Evolutionary conservation across 139 green algal species (phyloP).

Genomic region (Monoraphidium neglectum): DNA sequence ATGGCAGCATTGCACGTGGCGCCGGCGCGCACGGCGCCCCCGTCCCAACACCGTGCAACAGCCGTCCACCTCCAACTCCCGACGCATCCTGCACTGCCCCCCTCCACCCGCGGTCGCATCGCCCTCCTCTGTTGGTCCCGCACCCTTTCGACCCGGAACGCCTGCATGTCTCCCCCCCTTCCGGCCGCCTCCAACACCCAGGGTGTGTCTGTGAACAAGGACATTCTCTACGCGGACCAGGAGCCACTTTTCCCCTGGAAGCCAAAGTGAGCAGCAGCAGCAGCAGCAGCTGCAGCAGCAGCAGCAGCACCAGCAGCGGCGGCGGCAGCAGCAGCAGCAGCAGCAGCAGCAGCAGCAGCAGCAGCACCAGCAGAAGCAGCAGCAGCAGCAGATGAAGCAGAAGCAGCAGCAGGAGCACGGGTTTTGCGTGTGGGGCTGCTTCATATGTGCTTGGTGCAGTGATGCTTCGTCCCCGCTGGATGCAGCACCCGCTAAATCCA

Average conservation of each 20-base stretch:
- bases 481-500: slow-evolving; percentile 41
- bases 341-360: too few relatives aligned
- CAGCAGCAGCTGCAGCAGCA: too few relatives aligned
- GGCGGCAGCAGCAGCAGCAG: too few relatives aligned
- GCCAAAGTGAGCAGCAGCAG: slow-evolving; percentile 43
- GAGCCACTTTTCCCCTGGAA: slow-evolving; percentile 63
- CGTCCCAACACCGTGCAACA: too few relatives aligned
- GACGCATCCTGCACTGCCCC: too few relatives aligned
- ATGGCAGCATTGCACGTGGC: too few relatives aligned
- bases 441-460: slow-evolving; percentile 20
- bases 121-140: not conserved
- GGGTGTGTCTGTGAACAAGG: slow-evolving; percentile 36
- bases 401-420: too few relatives aligned
- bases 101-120: too few relatives aligned
- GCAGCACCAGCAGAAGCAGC: not conserved
- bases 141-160: not conserved
- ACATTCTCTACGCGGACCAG: slow-evolving; percentile 49
- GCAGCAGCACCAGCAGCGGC: too few relatives aligned
- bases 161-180: not conserved
- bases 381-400: not conserved
- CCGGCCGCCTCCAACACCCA: not conserved
- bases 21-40: too few relatives aligned
- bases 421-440: not conserved
- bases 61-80: too few relatives aligned
- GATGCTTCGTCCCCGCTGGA: slow-evolving; percentile 47